These are phyloP conservation scores for Penicillium robsamsonii DNA, from an alignment of 495 filamentous ascomycete species.

Conservation along the genomic window DNA sequence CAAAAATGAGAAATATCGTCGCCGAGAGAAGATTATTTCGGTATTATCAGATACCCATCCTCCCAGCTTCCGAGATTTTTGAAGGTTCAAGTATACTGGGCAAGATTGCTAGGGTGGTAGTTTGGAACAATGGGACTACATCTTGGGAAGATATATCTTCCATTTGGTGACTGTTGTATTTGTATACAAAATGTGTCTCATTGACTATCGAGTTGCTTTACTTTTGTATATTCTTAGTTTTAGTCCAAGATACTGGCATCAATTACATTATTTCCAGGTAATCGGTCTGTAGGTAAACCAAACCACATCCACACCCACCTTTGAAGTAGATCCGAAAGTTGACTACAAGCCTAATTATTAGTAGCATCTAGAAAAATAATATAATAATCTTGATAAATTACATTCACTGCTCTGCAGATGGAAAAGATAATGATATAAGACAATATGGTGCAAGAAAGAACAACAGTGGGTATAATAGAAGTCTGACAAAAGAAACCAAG, in stretches of 20 bases:
- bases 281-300: no score
- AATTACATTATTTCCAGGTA: no score
- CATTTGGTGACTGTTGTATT: not conserved
- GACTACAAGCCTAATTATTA: not conserved
- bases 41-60: not conserved
- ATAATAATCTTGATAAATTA: not conserved
- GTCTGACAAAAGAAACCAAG: not conserved
- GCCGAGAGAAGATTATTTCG: not conserved
- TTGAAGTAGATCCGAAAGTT: not conserved
- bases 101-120: not conserved
- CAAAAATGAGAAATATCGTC: not conserved
- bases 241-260: not conserved
- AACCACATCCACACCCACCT: no score
- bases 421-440: constrained; percentile 15
- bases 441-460: constrained; percentile 8
- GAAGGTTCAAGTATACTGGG: not conserved
- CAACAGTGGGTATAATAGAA: constrained; percentile 18
- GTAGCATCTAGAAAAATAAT: not conserved
- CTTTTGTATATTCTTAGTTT: not conserved
- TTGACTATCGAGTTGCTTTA: not conserved
- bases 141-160: not conserved
- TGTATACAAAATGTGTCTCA: not conserved
- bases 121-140: not conserved
- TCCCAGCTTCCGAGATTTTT: not conserved
- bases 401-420: constrained; percentile 4